phyloP scores from a whole-genome alignment of 306 rosid species.

The Ochetophila trinervis region DNA sequence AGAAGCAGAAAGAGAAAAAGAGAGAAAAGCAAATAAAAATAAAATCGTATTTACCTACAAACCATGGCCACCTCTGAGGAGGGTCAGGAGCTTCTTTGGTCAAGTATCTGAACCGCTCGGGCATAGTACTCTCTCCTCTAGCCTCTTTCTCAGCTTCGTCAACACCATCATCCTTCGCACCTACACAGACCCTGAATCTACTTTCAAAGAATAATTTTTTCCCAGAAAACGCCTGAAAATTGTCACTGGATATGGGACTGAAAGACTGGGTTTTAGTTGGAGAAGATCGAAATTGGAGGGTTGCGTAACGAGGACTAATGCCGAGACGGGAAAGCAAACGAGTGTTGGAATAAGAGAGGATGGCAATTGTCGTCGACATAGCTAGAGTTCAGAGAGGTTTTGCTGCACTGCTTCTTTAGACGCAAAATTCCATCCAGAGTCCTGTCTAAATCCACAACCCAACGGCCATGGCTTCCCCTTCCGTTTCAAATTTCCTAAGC shows the following conservation, averaged over 20 bases:
- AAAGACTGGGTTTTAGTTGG: slow-evolving; percentile 30
- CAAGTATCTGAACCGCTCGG: slow-evolving; percentile 68
- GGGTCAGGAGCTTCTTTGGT: slow-evolving; percentile 68
- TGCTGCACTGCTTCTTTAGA: slow-evolving; percentile 1
- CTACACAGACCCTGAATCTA: slow-evolving; percentile 26
- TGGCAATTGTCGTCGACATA: slow-evolving; percentile 48
- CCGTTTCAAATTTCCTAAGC: slow-evolving; percentile 23
- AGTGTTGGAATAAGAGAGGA: slow-evolving; percentile 32
- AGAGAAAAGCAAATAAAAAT: not conserved
- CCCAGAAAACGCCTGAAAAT: slow-evolving; percentile 26
- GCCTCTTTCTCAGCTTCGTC: slow-evolving; percentile 56
- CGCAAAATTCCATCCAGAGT: too few species aligned
- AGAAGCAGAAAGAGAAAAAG: too few species aligned
- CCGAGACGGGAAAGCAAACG: slow-evolving; percentile 27
- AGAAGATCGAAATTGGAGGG: slow-evolving; percentile 21
- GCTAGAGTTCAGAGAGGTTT: slow-evolving; percentile 18
- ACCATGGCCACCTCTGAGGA: slow-evolving; percentile 78
- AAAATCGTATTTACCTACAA: slow-evolving; percentile 50
- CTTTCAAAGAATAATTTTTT: slow-evolving; percentile 28
- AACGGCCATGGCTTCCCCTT: slow-evolving; percentile 34
- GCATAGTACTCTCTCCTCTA: slow-evolving; percentile 65
- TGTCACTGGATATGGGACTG: slow-evolving; percentile 19
- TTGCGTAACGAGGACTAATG: slow-evolving; percentile 3
- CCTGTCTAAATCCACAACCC: not conserved
- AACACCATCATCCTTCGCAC: slow-evolving; percentile 24